Base-by-base conservation (phyloP, 2,329 filamentous ascomycete species). In the Colletotrichum noveboracense region DNA sequence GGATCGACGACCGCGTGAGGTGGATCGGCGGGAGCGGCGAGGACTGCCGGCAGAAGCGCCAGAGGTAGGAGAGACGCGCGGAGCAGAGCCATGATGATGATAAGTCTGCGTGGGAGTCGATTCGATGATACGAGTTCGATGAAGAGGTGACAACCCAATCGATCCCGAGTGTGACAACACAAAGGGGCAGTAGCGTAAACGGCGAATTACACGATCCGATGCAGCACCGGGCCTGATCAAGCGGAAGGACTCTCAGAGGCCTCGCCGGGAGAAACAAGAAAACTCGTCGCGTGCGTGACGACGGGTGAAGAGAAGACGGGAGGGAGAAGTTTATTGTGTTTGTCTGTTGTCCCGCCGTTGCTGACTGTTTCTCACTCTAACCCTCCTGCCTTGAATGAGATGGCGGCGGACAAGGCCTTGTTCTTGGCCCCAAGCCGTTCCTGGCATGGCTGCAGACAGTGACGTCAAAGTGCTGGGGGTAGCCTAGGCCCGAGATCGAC, bases 11-110 rank as follows among this genome's bases (percentile, higher is more conserved):
- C 68, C 13, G 68, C 26, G 24, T 74, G 65, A n/a, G 74, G 62
- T 34, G 64, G 38, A 34, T 73, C 70, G 30, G 77, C 74, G 24
- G 77, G 75, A 28, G 75, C 78, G 38, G 76, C 78, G 16, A 77
- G 71, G 32, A 77, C 72, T 56, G 66, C 62, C 58, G 75, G 70
- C 48, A 78, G 65, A 58, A 76, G 52, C 26, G 71, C 71, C 71
- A 75, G 36, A 18, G 71, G 64, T 58, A 76, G 48, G 24, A 74
- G 58, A 28, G 58, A 64, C 24, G 48, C 34, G 28, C 74, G 70
- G 7, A 74, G 65, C 5, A 76, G 14, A 18, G 65, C 64, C 74
- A 76, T 76, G 32, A 26, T 26, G 65, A 28, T 28, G 16, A 48
- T 30, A n/a, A 26, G 18, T 34, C 6, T 3, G 43, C 10, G 43